Base-by-base conservation (phyloP, 345 rosid species). In the Lepidium sativum region DNA sequence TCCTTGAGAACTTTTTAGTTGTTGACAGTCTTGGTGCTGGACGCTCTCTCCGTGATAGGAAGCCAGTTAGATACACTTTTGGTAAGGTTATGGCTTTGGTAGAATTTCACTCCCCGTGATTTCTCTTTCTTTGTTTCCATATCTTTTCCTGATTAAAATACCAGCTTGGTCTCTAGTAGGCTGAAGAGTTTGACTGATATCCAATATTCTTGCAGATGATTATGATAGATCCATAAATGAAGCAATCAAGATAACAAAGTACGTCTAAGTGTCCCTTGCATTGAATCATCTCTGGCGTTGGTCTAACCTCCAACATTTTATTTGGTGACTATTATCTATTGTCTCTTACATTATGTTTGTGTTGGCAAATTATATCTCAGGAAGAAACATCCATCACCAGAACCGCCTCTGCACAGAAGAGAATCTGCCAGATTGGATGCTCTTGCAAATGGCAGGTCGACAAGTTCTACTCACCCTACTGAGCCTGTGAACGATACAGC, bases 221-320 rank as follows among this genome's bases (percentile, higher is more conserved):
- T 95, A 86, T 78, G 99, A 95, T 66, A 86, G 87, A 69, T 91
- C 99, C 27, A 95, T 95, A 80, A 95, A 82, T 38, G 99, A 95
- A 80, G 99, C 99, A 66, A 88, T 95, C 79, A 88, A 91, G 77
- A 81, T 85, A 80, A 88, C 97, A 59, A 91, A 88, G 98, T 95
- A 86, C 14, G 66, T 42, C 13, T 13, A 8, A 39, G 45, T 61
- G 47, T 50, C 52, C 65, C 51, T 65, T 58, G 48, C 61, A 40
- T 52, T 31, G 27, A 54, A 47, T 16, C 25, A 21, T 62, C 41
- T 62, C 64, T 61, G 57, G 52, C 40, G 38, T 68, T 61, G 53
- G 39, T 43, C 44, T 50, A n/a, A n/a, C 10, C 38, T 27, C 18
- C 44, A 10, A 23, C 21, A 53, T 23, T 40, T 60, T 44, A 49